A percentile compares a stretch with the other conserved stretches of the same genome.
Evolutionary conservation across 352 stramenopile genomes (phyloP).

Genomic region (Phytophthora capsici): DNA sequence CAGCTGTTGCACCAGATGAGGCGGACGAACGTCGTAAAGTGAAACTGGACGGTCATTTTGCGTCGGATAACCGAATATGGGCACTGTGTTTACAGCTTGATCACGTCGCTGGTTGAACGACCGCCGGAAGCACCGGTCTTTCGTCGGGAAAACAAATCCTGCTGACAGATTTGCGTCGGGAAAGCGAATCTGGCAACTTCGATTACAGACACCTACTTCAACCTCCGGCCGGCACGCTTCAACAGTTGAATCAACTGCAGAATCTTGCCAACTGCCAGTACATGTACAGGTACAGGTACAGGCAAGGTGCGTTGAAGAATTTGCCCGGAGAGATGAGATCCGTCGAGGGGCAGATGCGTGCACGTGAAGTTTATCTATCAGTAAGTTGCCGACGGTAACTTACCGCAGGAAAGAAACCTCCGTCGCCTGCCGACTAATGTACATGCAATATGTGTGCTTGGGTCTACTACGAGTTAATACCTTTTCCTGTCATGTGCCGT

Average conservation of each 20-base stretch:
- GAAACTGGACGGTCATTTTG: neutral
- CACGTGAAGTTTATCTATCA: no score
- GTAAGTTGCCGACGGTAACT: no score
- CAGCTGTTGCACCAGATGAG: conserved; percentile 13
- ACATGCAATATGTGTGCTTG: no score
- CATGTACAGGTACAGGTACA: no score
- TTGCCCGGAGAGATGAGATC: no score
- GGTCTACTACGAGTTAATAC: no score
- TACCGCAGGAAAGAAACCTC: no score
- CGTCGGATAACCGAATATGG: conserved; percentile 9
- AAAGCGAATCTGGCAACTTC: conserved; percentile 6
- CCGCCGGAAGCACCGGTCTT: conserved; percentile 21
- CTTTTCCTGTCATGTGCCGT: no score
- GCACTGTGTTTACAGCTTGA: conserved; percentile 13
- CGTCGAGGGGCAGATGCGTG: no score
- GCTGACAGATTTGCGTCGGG: conserved; percentile 19
- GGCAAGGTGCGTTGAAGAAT: no score
- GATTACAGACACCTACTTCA: conserved; percentile 13
- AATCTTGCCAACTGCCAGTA: no score
- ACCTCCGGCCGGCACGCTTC: neutral
- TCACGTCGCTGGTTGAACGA: conserved; percentile 10
- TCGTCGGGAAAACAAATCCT: conserved; percentile 17
- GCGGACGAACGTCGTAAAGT: conserved; percentile 1
- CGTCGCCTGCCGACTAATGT: no score
- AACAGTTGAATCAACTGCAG: neutral